Evolutionary conservation across 176 grass and related monocot genomes (phyloP).

Genomic region (Aegilops bicornis): DNA sequence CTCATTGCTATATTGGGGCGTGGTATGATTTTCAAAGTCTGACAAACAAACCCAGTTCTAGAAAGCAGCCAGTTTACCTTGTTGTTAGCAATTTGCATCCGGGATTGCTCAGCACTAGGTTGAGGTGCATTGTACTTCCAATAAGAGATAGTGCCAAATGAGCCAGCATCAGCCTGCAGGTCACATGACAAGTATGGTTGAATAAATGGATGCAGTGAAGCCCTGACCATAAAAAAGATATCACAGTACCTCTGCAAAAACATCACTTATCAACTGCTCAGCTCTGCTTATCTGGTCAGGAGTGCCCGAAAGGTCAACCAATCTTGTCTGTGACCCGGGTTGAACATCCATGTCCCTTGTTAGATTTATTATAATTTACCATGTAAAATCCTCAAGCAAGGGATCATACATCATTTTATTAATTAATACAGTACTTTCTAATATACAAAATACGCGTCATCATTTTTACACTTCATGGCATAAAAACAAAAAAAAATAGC

Average conservation of each 20-base stretch:
- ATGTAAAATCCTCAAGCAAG: background rate
- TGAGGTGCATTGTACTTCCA: slow-evolving; percentile 41
- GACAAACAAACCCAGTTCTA: background rate
- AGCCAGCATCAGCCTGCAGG: slow-evolving; percentile 71
- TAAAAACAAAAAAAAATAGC: no score
- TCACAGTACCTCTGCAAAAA: slow-evolving; percentile 69
- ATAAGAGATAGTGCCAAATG: slow-evolving; percentile 50
- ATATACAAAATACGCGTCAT: background rate
- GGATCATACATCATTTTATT: background rate
- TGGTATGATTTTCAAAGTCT: background rate
- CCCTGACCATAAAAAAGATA: background rate
- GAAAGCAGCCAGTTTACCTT: slow-evolving; percentile 33
- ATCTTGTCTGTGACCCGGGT: slow-evolving; percentile 60
- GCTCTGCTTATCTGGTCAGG: slow-evolving; percentile 84
- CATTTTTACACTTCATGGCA: background rate
- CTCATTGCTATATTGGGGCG: no score
- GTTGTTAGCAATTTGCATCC: no score
- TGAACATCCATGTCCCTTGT: slow-evolving; percentile 84
- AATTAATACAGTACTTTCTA: background rate
- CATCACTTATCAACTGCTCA: slow-evolving; percentile 31
- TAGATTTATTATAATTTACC: background rate
- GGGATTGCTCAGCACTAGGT: no score
- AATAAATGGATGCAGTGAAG: background rate
- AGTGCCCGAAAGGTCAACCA: slow-evolving; percentile 80
- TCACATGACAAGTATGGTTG: background rate